Evolutionary conservation across 2,329 filamentous ascomycete species (phyloP), one percentile per base, ranked within the genome.

Genomic region (Acrocalymma vagum): DNA sequence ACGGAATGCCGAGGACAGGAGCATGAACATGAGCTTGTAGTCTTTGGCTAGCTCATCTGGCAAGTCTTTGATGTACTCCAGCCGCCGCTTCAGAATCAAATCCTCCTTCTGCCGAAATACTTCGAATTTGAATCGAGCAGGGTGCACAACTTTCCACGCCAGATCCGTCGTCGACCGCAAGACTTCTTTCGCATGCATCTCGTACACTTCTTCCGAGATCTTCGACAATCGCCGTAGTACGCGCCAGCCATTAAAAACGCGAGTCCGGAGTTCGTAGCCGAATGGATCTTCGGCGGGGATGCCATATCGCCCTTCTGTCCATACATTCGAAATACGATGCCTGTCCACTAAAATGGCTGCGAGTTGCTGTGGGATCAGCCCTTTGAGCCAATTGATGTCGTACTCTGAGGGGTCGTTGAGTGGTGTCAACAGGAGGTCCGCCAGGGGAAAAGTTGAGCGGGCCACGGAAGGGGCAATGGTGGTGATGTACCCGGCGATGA

Each of bases 1-100:
- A 29, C 57, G 51, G 32, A 65, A 65, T 3, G 51, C 52, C 7
- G 57, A 56, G 1, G 57, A 60, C 5, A 69, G 49, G 1, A 67
- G 51, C 26, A 55, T 59, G 42, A 62, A 61, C 56, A 62, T 60
- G 33, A 65, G 49, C 22, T 56, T 59, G 33, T 65, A 67, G 35
- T 67, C 57, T 27, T 56, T 53, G 3, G 57, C 58, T 13, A 47
- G n/a, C 3, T 56, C 43, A 3, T 38, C 30, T 2, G 53, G 30
- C n/a, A 65, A 30, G 4, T 31, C 36, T 6, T 34, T 32, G 24
- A 63, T 52, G 26, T 62, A 61, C 8, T 48, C 43, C 17, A 66
- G 24, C 10, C 59, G 58, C 22, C 31, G 26, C 21, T 51, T 38
- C 9, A 61, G 22, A 9, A 65, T 38, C 18, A 48, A 4, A 17